Conservation (phyloP, 495 filamentous ascomycete genomes). For the Daldinia bambusicola region DNA sequence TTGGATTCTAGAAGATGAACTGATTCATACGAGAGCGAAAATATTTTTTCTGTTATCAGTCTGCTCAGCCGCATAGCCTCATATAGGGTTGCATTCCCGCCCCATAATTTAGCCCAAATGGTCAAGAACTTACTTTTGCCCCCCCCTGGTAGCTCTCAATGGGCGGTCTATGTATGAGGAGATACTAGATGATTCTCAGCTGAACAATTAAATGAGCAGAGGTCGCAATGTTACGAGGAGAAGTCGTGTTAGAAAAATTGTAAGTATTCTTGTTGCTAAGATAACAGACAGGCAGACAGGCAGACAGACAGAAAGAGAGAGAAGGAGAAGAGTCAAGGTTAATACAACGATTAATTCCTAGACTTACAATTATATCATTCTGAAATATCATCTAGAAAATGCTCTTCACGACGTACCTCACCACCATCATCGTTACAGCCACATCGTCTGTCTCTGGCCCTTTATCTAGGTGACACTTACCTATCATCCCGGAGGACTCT, state of each 20-base stretch:
- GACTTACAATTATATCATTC: background rate
- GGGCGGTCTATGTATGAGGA: too few relatives aligned
- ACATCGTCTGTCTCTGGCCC: slow-evolving; percentile 23
- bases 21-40: slow-evolving; percentile 17
- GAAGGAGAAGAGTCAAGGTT: background rate
- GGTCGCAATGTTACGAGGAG: background rate
- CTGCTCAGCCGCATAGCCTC: slow-evolving; percentile 39
- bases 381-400: slow-evolving; percentile 37
- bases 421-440: slow-evolving; percentile 36
- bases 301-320: too few relatives aligned
- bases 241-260: slow-evolving; percentile 13
- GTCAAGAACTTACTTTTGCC: background rate
- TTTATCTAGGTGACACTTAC: slow-evolving; percentile 35
- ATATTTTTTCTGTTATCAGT: background rate
- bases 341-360: too few relatives aligned
- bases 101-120: slow-evolving; percentile 4
- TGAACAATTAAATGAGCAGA: background rate
- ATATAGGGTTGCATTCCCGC: slow-evolving; percentile 33
- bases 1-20: slow-evolving; percentile 8
- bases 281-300: too few relatives aligned
- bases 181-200: too few relatives aligned
- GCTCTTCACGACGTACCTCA: slow-evolving; percentile 41
- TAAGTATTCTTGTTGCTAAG: background rate
- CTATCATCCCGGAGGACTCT: slow-evolving; percentile 38
- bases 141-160: too few relatives aligned